Percentiles rank a stretch among this genome's conserved stretches.
Conservation (phyloP, 148 eudicot species). For the Nepenthes gracilis region DNA sequence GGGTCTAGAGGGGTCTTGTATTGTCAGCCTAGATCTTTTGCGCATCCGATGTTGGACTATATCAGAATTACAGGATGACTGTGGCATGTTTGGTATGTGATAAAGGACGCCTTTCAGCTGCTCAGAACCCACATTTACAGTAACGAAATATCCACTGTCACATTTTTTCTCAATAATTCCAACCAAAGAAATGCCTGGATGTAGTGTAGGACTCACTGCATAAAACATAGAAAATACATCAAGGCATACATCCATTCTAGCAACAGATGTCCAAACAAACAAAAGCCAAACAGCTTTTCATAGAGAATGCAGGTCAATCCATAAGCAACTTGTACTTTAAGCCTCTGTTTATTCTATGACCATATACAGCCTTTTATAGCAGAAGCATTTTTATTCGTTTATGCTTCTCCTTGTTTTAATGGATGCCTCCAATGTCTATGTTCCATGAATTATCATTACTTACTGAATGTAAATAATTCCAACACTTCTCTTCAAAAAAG, state of each 20-base stretch:
- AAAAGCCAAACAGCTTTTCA: no score
- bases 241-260: background rate
- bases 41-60: slow-evolving; percentile 19
- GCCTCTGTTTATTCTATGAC: no score
- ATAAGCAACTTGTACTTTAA: no score
- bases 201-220: slow-evolving; percentile 37
- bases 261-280: no score
- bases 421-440: no score
- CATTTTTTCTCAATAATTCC: slow-evolving; percentile 74
- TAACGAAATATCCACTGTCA: slow-evolving; percentile 55
- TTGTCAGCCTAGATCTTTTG: slow-evolving; percentile 32
- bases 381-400: no score
- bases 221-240: slow-evolving; percentile 3
- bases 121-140: slow-evolving; percentile 60
- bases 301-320: no score
- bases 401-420: no score
- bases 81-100: slow-evolving; percentile 33
- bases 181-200: slow-evolving; percentile 39
- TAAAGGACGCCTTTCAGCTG: slow-evolving; percentile 65
- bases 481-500: no score
- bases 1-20: slow-evolving; percentile 43
- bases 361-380: no score
- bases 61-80: slow-evolving; percentile 17
- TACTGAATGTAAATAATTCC: no score
- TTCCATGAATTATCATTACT: no score